Evolutionary conservation across 2,329 filamentous ascomycete species (phyloP).

Genomic region (Tolypocladium pustulatum): DNA sequence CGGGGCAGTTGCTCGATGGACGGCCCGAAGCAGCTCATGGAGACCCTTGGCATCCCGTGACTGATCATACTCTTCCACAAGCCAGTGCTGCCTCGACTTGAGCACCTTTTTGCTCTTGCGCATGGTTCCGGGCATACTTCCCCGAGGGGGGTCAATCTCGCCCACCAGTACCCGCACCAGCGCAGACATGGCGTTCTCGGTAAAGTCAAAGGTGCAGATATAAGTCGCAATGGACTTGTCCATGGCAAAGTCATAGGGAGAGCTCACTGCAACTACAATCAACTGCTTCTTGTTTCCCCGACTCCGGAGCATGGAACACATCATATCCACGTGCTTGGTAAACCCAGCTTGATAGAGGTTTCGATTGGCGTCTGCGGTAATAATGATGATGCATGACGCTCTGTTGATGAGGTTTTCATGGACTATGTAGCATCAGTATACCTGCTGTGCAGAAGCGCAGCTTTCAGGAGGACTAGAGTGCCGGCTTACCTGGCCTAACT

Average conservation of each 20-base stretch:
- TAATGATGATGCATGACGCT: conserved; percentile 77
- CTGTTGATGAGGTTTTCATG: conserved; percentile 88
- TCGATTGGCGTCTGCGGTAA: conserved; percentile 87
- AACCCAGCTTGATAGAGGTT: conserved; percentile 93
- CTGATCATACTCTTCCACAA: conserved; percentile 80
- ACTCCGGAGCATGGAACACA: conserved; percentile 73
- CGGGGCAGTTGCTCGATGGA: conserved; percentile 57
- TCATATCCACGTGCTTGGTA: conserved; percentile 92
- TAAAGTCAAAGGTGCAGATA: conserved; percentile 93
- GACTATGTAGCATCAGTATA: conserved; percentile 30
- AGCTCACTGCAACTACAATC: conserved; percentile 86
- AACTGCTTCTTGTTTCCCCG: conserved; percentile 78
- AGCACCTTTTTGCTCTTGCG: conserved; percentile 78
- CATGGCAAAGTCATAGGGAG: conserved; percentile 93
- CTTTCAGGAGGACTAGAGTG: neutral
- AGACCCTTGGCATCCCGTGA: conserved; percentile 65
- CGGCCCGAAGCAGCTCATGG: conserved; percentile 60
- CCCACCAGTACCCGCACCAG: conserved; percentile 78
- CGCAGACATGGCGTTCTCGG: conserved; percentile 79
- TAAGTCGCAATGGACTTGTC: conserved; percentile 86
- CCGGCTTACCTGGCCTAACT: conserved; percentile 54
- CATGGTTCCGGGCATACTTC: conserved; percentile 60
- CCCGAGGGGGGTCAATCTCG: conserved; percentile 50
- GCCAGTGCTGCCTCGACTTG: conserved; percentile 89
- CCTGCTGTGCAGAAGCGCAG: neutral